Base-by-base conservation (phyloP, 2,329 filamentous ascomycete genomes). In the Periglandula ipomoeae region DNA sequence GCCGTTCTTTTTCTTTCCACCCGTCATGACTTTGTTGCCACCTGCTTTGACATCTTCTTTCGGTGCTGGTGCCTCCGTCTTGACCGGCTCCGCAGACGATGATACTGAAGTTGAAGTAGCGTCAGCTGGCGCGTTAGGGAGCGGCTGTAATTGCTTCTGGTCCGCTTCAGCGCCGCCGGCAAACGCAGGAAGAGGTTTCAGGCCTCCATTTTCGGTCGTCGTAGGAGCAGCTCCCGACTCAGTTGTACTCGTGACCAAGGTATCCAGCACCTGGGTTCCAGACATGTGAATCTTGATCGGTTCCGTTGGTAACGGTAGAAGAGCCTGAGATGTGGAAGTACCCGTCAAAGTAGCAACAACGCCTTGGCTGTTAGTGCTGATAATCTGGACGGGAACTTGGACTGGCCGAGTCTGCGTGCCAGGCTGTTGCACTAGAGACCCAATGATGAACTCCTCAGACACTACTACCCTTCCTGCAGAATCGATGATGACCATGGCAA, bases 401-500 rank as follows among this genome's bases (percentile, higher is more conserved):
- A 15, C 4, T 10, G 8, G 30, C 5, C 3, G 30, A 3, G 30
- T 32, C 30, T 32, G 30, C 5, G 4, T 4, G 30, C 11, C 42
- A 9, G 34, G 48, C 30, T 43, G 37, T 22, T 47, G 35, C 7
- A 27, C 22, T 9, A 47, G 30, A 5, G 44, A 41, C 11, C 6
- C 20, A 20, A 46, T 47, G 44, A 32, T 8, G 11, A 47, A 46
- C 15, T 35, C 10, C 5, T 50, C 44, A 6, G 44, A 47, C 15
- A 46, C 17, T 22, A 50, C 11, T 2, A 27, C 34, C 3, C 2
- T 5, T 11, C 44, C 32, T 19, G 45, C 48, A 5, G 56, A 35
- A 17, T 59, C 57, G 47, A 55, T 39, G 38, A 60, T 55, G 19
- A 57, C 41, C 52, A 59, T 54, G 47, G 50, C 45, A 43, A 58